phyloP scores from a whole-genome alignment of 1,284 basidiomycete genomes.

The Vanrija sp. region DNA sequence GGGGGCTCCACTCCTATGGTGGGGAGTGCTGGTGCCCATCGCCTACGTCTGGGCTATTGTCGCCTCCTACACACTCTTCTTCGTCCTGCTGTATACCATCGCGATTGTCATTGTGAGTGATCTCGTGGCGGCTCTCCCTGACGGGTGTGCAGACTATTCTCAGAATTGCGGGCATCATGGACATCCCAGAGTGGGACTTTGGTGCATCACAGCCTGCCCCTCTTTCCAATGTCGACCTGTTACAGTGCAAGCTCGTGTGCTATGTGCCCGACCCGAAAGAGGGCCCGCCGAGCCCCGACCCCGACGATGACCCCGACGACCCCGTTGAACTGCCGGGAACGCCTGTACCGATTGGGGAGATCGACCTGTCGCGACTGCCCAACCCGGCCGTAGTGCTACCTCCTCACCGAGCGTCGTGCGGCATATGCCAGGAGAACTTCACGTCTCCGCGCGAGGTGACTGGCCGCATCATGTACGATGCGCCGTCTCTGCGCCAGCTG shows the following conservation, averaged over 20 bases:
- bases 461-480: slow-evolving; percentile 23
- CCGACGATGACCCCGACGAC: not conserved
- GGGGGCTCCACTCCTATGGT: slow-evolving; percentile 34
- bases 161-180: not conserved
- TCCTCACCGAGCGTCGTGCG: slow-evolving; percentile 26
- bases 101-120: not conserved
- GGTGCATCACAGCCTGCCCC: not conserved
- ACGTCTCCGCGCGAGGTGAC: slow-evolving; percentile 16
- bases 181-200: not conserved
- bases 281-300: slow-evolving; percentile 1
- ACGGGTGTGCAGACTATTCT: not conserved
- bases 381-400: slow-evolving; percentile 21
- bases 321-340: slow-evolving; percentile 1
- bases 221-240: slow-evolving; percentile 13
- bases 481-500: slow-evolving; percentile 25
- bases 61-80: slow-evolving; percentile 23
- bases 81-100: slow-evolving; percentile 18
- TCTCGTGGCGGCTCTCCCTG: not conserved
- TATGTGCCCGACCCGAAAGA: slow-evolving; percentile 25
- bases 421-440: slow-evolving; percentile 37
- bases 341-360: slow-evolving; percentile 2
- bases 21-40: slow-evolving; percentile 32
- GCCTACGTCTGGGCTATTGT: slow-evolving; percentile 35
- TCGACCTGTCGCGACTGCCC: slow-evolving; percentile 15
- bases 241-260: slow-evolving; percentile 17